A percentile compares a stretch with the other conserved stretches of the same genome.
Evolutionary conservation across 106 monocot genomes (phyloP).

Genomic region (Acorus calamus): DNA sequence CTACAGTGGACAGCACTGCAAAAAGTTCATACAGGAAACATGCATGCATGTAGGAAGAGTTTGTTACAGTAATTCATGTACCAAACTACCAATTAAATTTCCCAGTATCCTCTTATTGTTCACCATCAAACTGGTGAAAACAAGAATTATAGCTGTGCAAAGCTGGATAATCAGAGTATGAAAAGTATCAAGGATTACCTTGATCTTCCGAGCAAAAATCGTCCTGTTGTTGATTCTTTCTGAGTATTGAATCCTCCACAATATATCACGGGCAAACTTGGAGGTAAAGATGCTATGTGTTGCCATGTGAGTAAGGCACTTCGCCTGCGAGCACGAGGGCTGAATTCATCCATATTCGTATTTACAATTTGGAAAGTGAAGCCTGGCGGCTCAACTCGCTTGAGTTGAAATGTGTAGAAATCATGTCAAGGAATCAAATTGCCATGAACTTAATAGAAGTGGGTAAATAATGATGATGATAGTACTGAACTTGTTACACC

Average conservation of each 20-base stretch:
- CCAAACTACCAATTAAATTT: too few relatives aligned
- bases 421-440: slow-evolving; percentile 51
- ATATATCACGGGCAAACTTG: slow-evolving; percentile 76
- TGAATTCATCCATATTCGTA: slow-evolving; percentile 79
- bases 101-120: too few relatives aligned
- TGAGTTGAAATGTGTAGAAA: slow-evolving; percentile 93
- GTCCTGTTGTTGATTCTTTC: slow-evolving; percentile 93
- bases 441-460: neutral
- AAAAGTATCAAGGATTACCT: slow-evolving; percentile 34
- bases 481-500: neutral
- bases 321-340: slow-evolving; percentile 80
- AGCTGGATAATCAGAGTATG: too few relatives aligned
- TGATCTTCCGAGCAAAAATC: slow-evolving; percentile 90
- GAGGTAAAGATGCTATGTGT: slow-evolving; percentile 93
- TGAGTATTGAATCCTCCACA: slow-evolving; percentile 95
- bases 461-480: neutral
- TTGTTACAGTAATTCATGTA: too few relatives aligned
- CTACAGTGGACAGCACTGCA: too few relatives aligned
- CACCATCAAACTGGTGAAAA: too few relatives aligned
- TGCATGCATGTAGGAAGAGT: too few relatives aligned
- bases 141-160: too few relatives aligned
- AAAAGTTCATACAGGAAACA: too few relatives aligned
- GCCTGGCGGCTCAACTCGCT: slow-evolving; percentile 79
- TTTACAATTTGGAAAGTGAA: slow-evolving; percentile 94
- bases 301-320: slow-evolving; percentile 96